These are phyloP conservation scores for Lizanozyma gosingica DNA, from an alignment of 1,139 yeast genomes.

Conservation along the genomic window DNA sequence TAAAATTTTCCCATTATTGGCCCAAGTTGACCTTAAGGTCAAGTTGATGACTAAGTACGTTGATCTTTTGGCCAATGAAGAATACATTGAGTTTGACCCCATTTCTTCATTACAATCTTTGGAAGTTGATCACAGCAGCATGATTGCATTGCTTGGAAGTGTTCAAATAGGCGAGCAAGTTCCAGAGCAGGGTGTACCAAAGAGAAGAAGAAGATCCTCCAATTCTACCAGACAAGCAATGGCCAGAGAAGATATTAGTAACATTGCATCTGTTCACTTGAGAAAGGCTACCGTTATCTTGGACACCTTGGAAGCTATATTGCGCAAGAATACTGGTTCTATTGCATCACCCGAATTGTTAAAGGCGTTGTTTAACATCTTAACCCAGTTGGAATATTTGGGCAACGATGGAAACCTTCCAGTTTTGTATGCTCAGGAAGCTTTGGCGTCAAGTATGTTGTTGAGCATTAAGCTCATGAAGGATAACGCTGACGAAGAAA, in stretches of 20 bases:
- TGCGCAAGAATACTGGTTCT: constrained; percentile 15
- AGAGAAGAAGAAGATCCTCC: constrained; percentile 74
- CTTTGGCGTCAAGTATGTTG: constrained; percentile 80
- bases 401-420: constrained; percentile 91
- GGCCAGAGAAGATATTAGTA: constrained; percentile 61
- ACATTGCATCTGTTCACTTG: constrained; percentile 69
- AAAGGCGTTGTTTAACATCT: constrained; percentile 54
- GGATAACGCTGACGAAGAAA: constrained; percentile 13
- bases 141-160: constrained; percentile 40
- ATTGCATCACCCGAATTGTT: constrained; percentile 40
- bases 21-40: constrained; percentile 44
- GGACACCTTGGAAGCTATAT: constrained; percentile 60
- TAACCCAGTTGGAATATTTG: constrained; percentile 79
- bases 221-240: constrained; percentile 66
- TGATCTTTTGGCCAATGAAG: constrained; percentile 41
- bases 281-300: constrained; percentile 69
- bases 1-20: constrained; percentile 45
- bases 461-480: constrained; percentile 54
- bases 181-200: constrained; percentile 46
- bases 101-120: constrained; percentile 43
- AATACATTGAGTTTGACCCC: constrained; percentile 42
- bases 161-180: constrained; percentile 35
- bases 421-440: constrained; percentile 83
- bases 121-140: constrained; percentile 34
- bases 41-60: constrained; percentile 51